These are phyloP conservation scores for Aurantiochytrium sp. DNA, from an alignment of 108 stramenopile species.

Conservation along the genomic window DNA sequence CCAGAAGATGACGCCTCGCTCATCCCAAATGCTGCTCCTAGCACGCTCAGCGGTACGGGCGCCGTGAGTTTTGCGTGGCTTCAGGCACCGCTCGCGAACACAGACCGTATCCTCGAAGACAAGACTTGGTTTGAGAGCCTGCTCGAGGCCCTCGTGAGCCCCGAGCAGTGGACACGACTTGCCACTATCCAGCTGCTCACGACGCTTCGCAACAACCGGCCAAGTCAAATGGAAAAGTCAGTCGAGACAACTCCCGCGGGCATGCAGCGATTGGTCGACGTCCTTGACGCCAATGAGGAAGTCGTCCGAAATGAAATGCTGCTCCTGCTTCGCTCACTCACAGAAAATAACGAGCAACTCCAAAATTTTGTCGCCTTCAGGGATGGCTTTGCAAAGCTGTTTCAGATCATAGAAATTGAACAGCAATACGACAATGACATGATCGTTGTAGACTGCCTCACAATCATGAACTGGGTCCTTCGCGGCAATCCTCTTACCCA, in stretches of 20 bases:
- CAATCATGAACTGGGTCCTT: conserved; percentile 11
- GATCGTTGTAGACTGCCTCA: not conserved
- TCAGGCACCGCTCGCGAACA: not conserved
- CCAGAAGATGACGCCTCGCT: not conserved
- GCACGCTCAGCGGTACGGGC: not conserved
- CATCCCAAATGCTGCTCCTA: not conserved
- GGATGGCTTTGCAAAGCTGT: conserved; percentile 14
- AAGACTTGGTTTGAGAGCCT: not conserved
- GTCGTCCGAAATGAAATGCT: conserved; percentile 1
- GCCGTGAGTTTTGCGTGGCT: not conserved
- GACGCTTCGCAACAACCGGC: not conserved
- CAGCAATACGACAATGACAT: not conserved
- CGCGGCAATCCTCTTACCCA: not conserved
- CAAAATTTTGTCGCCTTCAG: conserved; percentile 12
- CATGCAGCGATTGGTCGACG: conserved; percentile 1
- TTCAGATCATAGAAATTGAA: not conserved
- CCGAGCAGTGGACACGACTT: not conserved
- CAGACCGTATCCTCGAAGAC: not conserved
- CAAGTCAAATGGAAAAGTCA: not conserved
- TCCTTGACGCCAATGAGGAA: not conserved
- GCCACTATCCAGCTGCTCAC: not conserved
- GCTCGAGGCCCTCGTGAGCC: not conserved
- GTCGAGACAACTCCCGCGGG: not conserved
- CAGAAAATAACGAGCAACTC: not conserved
- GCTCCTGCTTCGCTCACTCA: not conserved